phyloP scores from a whole-genome alignment of 768 basidiomycete genomes.

The Boletus reticuloceps region DNA sequence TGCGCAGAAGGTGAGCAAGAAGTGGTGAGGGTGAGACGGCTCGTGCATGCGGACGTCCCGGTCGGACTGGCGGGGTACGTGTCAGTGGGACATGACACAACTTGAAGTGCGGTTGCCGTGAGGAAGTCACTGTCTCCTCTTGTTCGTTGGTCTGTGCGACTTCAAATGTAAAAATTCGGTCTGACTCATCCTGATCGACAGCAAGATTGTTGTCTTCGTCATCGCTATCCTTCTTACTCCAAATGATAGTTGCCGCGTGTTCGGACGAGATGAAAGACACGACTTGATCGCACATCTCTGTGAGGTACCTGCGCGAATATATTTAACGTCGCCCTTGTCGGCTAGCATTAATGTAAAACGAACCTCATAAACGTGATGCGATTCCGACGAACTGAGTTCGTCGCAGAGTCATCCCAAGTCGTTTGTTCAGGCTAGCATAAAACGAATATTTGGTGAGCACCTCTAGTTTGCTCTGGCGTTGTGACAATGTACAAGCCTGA shows the following conservation, averaged over 20 bases:
- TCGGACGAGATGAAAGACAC: too few relatives aligned
- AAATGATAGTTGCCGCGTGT: too few relatives aligned
- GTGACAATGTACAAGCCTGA: constrained; percentile 22
- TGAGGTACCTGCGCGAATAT: too few relatives aligned
- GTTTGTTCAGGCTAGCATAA: constrained; percentile 62
- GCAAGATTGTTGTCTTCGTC: constrained; percentile 14
- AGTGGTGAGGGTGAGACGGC: too few relatives aligned
- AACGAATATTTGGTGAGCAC: constrained; percentile 37
- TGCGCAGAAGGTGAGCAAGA: constrained; percentile 69
- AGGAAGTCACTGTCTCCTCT: constrained; percentile 48
- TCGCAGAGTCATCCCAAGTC: constrained; percentile 54
- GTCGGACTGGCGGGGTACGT: too few relatives aligned
- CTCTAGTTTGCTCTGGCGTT: background rate
- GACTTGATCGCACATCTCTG: too few relatives aligned
- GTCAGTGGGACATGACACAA: too few relatives aligned
- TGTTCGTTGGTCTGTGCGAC: constrained; percentile 55
- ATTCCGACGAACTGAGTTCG: constrained; percentile 46
- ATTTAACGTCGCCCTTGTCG: too few relatives aligned
- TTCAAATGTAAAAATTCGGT: constrained; percentile 51
- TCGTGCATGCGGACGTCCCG: too few relatives aligned
- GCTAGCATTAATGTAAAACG: too few relatives aligned
- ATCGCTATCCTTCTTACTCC: constrained; percentile 36
- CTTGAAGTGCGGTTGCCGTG: too few relatives aligned
- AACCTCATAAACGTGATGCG: too few relatives aligned
- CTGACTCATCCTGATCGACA: constrained; percentile 39